phyloP scores from a whole-genome alignment of 2,329 filamentous ascomycete species.

The Aspergillus quadricinctus region DNA sequence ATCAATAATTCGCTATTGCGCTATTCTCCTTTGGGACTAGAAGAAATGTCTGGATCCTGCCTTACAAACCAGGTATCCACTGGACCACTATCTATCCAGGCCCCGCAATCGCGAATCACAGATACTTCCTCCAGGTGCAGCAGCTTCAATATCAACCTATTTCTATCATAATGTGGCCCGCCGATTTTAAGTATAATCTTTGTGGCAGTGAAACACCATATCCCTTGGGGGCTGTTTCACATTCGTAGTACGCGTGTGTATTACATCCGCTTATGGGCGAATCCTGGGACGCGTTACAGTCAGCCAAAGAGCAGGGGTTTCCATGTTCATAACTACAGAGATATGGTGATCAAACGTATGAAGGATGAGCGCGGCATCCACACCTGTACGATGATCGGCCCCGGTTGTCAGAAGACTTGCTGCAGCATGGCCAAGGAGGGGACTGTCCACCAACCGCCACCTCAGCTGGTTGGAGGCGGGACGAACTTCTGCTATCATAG shows the following conservation, averaged over 20 bases:
- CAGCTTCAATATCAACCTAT: neutral
- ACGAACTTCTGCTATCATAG: neutral
- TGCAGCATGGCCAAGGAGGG: slow-evolving; percentile 4
- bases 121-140: neutral
- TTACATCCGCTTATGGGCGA: neutral
- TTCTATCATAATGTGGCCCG: neutral
- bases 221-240: neutral
- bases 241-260: neutral
- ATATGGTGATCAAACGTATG: slow-evolving; percentile 9
- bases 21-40: slow-evolving; percentile 12
- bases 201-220: neutral
- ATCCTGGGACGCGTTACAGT: slow-evolving; percentile 6
- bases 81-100: neutral
- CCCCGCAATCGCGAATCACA: neutral
- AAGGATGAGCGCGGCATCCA: slow-evolving; percentile 2
- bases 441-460: slow-evolving; percentile 1
- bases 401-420: slow-evolving; percentile 18
- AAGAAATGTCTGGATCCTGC: slow-evolving; percentile 1
- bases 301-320: slow-evolving; percentile 1
- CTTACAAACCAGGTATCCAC: slow-evolving; percentile 14
- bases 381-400: slow-evolving; percentile 7
- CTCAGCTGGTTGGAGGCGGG: slow-evolving; percentile 3
- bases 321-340: slow-evolving; percentile 3
- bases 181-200: neutral
- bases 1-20: neutral